Base-by-base conservation (phyloP, 2,329 filamentous ascomycete genomes). In the Zymoseptoria ardabiliae region DNA sequence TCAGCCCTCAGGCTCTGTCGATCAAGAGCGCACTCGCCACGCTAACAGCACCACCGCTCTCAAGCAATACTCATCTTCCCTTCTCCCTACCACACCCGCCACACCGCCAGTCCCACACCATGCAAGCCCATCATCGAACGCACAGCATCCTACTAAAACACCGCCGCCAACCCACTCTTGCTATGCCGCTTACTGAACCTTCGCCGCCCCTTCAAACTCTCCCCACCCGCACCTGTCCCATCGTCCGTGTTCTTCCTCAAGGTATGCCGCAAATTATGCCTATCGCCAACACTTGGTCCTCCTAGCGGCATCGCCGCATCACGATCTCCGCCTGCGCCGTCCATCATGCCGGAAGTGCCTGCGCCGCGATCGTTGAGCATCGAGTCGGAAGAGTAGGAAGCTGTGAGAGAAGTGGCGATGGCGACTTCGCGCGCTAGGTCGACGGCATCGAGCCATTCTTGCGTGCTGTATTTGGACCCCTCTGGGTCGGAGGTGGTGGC, bases 391-490 rank as follows among this genome's bases (percentile, higher is more conserved):
- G 81, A 84, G 70, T 90, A 91, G 8, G 85, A 82, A 50, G 83
- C 84, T 20, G 82, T 77, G 62, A 84, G 80, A 13, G 67, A 68
- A 65, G 84, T 87, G 2, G 89, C 88, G 35, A 89, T 73, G 3
- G 91, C 93, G 68, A 95, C 81, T 62, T 97, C 92, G 70, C 88
- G 88, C 5, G 94, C 91, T 65, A 89, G 85, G 66, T 96, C 91
- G 50, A 99, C 80, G 49, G 86, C 87, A 68, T 96, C 92, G 54
- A 97, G 82, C 94, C 94, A 99, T 73, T 97, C 93, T 65, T 94
- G 86, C 4, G 90, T 89, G 4, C 86, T 87, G 59, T 85, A 82
- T 62, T 86, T 85, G 50, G 83, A 83, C 50, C 81, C 82, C 63
- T 85, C 87, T 21, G 81, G 80, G 65, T 85, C 84, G 63, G 79